Conservation (phyloP, 371 early-diverging fungal genomes). For the Dichotomocladium elegans region DNA sequence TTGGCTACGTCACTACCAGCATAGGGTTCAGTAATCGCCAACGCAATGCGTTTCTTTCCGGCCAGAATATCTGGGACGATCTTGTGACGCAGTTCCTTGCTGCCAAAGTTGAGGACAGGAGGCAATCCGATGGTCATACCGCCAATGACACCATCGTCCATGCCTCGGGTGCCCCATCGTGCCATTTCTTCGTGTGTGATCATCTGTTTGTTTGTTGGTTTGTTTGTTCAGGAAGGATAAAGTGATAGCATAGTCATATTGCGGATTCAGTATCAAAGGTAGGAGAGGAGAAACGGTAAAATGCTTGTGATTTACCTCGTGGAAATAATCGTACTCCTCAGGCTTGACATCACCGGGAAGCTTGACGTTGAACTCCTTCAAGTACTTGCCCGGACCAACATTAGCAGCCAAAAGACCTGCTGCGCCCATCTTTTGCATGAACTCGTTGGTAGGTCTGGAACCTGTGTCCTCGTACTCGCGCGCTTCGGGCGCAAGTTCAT, state of each 20-base stretch:
- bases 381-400: slow-evolving; percentile 41
- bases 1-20: slow-evolving; percentile 83
- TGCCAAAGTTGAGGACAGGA: slow-evolving; percentile 55
- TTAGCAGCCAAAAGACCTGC: slow-evolving; percentile 25
- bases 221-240: too few species aligned
- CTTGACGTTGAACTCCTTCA: slow-evolving; percentile 14
- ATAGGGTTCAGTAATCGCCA: slow-evolving; percentile 64
- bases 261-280: too few species aligned
- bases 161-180: slow-evolving; percentile 50
- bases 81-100: slow-evolving; percentile 30
- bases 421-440: slow-evolving; percentile 41
- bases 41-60: slow-evolving; percentile 76
- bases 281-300: too few species aligned
- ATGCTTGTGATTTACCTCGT: slow-evolving; percentile 2
- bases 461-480: slow-evolving; percentile 34
- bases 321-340: slow-evolving; percentile 69
- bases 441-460: slow-evolving; percentile 37
- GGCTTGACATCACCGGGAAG: slow-evolving; percentile 50
- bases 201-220: too few species aligned
- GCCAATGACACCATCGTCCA: slow-evolving; percentile 45
- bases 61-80: slow-evolving; percentile 64
- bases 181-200: slow-evolving; percentile 17
- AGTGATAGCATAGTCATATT: too few species aligned
- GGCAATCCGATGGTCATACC: slow-evolving; percentile 56
- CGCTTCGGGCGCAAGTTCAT: slow-evolving; percentile 43